Evolutionary conservation across 176 grass and related monocot species (phyloP), one percentile per base, ranked within the genome.

Genomic region (Urochloa ruziziensis): DNA sequence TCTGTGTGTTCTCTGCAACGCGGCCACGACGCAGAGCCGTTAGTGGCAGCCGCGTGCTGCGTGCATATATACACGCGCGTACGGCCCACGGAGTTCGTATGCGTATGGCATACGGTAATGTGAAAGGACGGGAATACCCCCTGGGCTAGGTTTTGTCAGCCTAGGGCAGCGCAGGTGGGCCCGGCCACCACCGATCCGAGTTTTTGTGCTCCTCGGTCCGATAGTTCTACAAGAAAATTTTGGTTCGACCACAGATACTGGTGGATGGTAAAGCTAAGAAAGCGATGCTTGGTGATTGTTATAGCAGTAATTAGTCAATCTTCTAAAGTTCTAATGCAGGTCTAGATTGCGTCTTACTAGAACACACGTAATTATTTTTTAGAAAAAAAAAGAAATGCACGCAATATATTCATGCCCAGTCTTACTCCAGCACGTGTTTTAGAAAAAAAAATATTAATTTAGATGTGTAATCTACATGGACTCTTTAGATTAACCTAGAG

Each of bases 21-120:
- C 46, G 70, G 29, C 56, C 43, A 83, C 44, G 71, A 64, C 11
- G 70, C 73, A 19, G 83, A 85, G 52, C 75, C 82, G 87, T 80
- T 74, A 60, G 67, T 24, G 66, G 24, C 23, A 14, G 28, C 29
- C 42, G 71, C 60, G 27, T 48, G 48, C 13, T 51, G 48, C 48
- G 42, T 15, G 10, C 15, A 56, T 51, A 84, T 80, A 75, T 23
- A 68, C 6, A 80, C 59, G 5, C 21, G 81, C 10, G 56, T 88
- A 70, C 53, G 54, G 62, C 30, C 1, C 44, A 2, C 24, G 18
- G 34, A 1, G 49, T 2, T 1, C 80, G 56, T 79, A 78, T 60
- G 28, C 42, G 63, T 84, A 47, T n/a, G 48, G 30, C 40, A 76
- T 82, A 78, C 46, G 35, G 62, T 21, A 1, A 0, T 0, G 0